Evolutionary conservation across 1,139 yeast species (phyloP), one percentile per base, ranked within the genome.

Genomic region (Geotrichum citri-aurantii): DNA sequence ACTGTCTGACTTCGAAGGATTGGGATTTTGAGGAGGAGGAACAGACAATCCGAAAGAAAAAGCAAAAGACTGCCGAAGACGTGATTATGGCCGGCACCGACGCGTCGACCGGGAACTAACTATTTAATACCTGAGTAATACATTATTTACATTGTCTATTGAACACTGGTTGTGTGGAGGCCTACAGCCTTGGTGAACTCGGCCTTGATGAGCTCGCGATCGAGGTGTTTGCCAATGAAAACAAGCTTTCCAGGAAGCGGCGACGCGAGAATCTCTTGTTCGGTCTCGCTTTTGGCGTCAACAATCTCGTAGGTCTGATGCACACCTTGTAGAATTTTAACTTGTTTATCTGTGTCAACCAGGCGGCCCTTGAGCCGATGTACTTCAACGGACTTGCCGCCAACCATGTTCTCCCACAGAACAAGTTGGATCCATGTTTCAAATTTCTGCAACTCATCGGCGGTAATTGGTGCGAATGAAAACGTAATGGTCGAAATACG

Each of bases 261-360:
- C 21, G 75, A 69, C 1, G 61, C 61, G 42, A 61, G 61, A 40
- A 56, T 33, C 60, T 71, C 6, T 76, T 72, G 57, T 1, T 73
- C 75, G 1, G 77, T 77, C 47, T 74, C 72, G 42, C 77, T 67
- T 4, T 79, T 82, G 0, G 81, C 81, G 17, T 81, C 83, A 5
- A 86, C 79, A 1, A 90, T 77, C 63, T 93, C 99, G 71, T 90
- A 93, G 0, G 96, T 89, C 61, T 90, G 95, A 62, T 98, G 77
- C 0, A 93, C 99, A 4, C 96, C 98, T 70, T 93, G 99, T n/a
- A 93, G 75, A 1, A 93, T 91, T 51, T 66, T 66, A 26, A 70
- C 66, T 61, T 81, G 77, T n/a, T 80, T 83, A 2, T 69, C 69
- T 1, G 61, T 54, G 19, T 64, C 62, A 2, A 85, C 80, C 19